phyloP scores from a whole-genome alignment of 2,329 filamentous ascomycete species.

The Pseudopithomyces chartarum region DNA sequence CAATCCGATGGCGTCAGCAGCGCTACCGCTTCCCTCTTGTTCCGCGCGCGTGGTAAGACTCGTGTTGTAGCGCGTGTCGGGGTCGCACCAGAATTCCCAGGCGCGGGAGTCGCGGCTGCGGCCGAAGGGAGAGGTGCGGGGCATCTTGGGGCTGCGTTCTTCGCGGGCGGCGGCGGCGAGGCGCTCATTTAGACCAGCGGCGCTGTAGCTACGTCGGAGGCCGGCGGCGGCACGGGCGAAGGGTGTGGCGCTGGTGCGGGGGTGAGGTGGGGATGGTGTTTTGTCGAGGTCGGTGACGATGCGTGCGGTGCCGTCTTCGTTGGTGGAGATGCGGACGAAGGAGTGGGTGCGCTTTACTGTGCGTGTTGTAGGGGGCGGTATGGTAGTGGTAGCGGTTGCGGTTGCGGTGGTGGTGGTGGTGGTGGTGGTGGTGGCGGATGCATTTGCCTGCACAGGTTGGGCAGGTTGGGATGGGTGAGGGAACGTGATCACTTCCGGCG shows the following conservation, averaged over 20 bases:
- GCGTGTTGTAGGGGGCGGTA: slow-evolving; percentile 54
- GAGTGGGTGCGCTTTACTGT: slow-evolving; percentile 49
- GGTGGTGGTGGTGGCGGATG: no score
- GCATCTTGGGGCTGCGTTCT: slow-evolving; percentile 39
- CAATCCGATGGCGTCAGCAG: slow-evolving; percentile 79
- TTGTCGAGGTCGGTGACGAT: slow-evolving; percentile 71
- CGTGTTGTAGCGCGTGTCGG: slow-evolving; percentile 68
- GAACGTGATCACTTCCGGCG: slow-evolving; percentile 36
- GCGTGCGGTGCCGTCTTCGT: slow-evolving; percentile 88
- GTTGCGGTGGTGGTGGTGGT: slow-evolving; percentile 41
- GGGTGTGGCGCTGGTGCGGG: slow-evolving; percentile 53
- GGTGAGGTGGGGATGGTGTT: slow-evolving; percentile 69
- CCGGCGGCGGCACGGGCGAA: slow-evolving; percentile 51
- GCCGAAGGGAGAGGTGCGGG: slow-evolving; percentile 65
- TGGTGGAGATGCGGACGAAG: slow-evolving; percentile 77
- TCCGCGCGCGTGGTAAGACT: slow-evolving; percentile 81
- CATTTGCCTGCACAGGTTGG: neutral
- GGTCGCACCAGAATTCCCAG: slow-evolving; percentile 91
- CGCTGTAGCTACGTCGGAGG: slow-evolving; percentile 74
- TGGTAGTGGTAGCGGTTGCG: slow-evolving; percentile 43
- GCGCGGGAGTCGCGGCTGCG: slow-evolving; percentile 84
- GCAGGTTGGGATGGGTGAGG: slow-evolving; percentile 25
- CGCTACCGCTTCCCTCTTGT: slow-evolving; percentile 78
- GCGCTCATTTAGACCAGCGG: slow-evolving; percentile 53
- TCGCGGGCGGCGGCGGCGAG: slow-evolving; percentile 32